Base-by-base conservation (phyloP, 2,329 filamentous ascomycete species). In the Colletotrichum zoysiae region DNA sequence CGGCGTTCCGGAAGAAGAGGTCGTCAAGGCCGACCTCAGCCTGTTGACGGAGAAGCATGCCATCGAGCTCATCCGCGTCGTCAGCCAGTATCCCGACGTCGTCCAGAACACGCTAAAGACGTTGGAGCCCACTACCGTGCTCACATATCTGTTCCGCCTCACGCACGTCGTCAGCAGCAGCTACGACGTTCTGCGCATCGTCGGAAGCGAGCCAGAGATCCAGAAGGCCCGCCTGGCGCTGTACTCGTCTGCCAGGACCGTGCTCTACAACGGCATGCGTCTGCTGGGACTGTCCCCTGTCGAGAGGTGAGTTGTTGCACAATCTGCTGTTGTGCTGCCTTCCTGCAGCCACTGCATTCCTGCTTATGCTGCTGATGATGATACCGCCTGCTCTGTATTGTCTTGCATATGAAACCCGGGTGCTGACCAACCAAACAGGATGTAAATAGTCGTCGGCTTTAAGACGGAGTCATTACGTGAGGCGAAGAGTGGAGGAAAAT, bases 81-180 rank as follows among this genome's bases (percentile, higher is more conserved):
- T 97, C n/a, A 88, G 91, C 11, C 92, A 95, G 79, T 97, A 93
- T 88, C 95, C 95, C 2, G 94, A 97, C 77, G 92, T 94, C 6
- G 90, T 97, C 70, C 86, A 92, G 78, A 95, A 95, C 82, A 95
- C 94, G 0, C 85, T 96, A 76, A 93, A 93, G 86, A 97, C 93
- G 0, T 87, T 95, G 30, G 95, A 97, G 82, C 93, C 93, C 26
- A 87, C 86, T 82, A 83, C 81, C 12, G 81, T 83, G 53, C 75
- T 82, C 61, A 83, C 83, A 3, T 94, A 95, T 80, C 86, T 96
- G 56, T 96, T 95, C 86, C 94, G 93, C 87, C 93, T 97, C 91
- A 93, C 93, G 3, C 94, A 97, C 81, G 86, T 89, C 35, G 82
- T 97, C 66, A 94, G 91, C 83, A 91, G 89, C 66, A 94, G 92